These are phyloP conservation scores for Claviceps monticola DNA, from an alignment of 2,329 filamentous ascomycete genomes.

Conservation along the genomic window DNA sequence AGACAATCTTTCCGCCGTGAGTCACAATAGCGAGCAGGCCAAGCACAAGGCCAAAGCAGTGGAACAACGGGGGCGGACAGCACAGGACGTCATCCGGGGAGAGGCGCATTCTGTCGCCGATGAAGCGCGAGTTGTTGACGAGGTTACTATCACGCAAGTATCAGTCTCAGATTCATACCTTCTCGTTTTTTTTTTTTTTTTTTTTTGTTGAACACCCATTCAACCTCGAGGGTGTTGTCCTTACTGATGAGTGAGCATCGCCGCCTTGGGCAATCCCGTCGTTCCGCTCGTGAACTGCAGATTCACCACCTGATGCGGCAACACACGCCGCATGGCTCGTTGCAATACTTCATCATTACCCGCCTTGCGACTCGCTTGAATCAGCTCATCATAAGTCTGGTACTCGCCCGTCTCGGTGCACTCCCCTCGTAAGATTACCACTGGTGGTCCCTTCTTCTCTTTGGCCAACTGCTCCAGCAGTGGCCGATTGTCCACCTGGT, in stretches of 20 bases:
- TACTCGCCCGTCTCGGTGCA: constrained; percentile 32
- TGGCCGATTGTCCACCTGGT: constrained; percentile 41
- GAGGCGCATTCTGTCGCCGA: constrained; percentile 61
- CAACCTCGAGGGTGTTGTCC: constrained; percentile 8
- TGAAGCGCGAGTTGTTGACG: constrained; percentile 54
- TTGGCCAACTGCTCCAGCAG: constrained; percentile 41
- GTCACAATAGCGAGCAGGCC: constrained; percentile 60
- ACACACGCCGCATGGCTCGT: constrained; percentile 38
- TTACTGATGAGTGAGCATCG: constrained; percentile 60
- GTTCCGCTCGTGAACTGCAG: constrained; percentile 67
- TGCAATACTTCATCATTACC: constrained; percentile 35
- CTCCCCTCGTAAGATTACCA: constrained; percentile 45
- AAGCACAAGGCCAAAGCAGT: constrained; percentile 72
- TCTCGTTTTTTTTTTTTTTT: no score
- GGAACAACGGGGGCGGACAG: constrained; percentile 73
- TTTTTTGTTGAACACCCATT: background rate
- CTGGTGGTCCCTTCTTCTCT: constrained; percentile 30
- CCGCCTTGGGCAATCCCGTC: constrained; percentile 58
- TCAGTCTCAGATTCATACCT: no score
- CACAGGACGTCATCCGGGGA: constrained; percentile 55
- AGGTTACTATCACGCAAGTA: constrained; percentile 29
- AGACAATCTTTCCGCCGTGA: constrained; percentile 63
- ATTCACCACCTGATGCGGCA: constrained; percentile 56
- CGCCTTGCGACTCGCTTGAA: constrained; percentile 34
- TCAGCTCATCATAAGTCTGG: constrained; percentile 44